These are phyloP conservation scores for Puccinia polysora DNA, from an alignment of 1,284 basidiomycete species.

Conservation along the genomic window DNA sequence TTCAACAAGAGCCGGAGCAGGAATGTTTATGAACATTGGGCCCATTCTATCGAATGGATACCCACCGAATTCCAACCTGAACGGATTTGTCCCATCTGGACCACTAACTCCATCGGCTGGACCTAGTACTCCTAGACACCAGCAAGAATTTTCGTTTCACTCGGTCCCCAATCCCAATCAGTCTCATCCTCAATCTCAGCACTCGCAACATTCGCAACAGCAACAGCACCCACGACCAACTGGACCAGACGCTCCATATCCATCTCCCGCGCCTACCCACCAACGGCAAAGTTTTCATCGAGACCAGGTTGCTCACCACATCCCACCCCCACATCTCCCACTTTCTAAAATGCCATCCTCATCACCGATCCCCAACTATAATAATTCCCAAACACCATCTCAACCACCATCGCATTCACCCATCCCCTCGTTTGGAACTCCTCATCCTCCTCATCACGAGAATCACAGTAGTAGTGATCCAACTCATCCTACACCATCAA, in stretches of 20 bases:
- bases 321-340: background rate
- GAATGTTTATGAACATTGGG: background rate
- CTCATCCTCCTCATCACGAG: background rate
- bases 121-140: too few species aligned
- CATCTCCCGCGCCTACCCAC: conserved; percentile 13
- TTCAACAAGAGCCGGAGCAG: background rate
- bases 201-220: too few species aligned
- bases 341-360: conserved; percentile 13
- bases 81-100: background rate
- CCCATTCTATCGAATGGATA: background rate
- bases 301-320: conserved; percentile 3
- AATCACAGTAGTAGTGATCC: background rate
- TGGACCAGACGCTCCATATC: conserved; percentile 1
- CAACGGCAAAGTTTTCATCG: conserved; percentile 26
- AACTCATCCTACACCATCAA: background rate
- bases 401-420: background rate
- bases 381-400: background rate
- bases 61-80: background rate
- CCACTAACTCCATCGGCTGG: too few species aligned
- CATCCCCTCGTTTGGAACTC: conserved; percentile 1
- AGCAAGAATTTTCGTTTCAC: background rate
- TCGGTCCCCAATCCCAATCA: too few species aligned
- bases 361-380: conserved; percentile 1
- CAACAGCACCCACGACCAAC: background rate
- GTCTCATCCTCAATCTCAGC: too few species aligned